Evolutionary conservation across 805 yeast species (phyloP).

Genomic region (Metschnikowia anglica): DNA sequence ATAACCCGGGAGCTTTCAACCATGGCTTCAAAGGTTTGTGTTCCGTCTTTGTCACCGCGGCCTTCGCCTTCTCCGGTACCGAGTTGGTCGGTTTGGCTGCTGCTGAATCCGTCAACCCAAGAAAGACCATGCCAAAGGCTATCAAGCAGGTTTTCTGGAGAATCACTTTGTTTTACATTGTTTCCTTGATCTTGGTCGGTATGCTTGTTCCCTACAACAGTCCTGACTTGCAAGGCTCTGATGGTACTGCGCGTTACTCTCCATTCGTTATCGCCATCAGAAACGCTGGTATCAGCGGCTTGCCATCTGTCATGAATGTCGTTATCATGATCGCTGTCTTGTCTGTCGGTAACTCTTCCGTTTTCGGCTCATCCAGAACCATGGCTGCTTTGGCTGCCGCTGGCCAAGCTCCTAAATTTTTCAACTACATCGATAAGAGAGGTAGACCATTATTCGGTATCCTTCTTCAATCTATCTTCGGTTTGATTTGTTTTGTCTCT

Average conservation of each 20-base stretch:
- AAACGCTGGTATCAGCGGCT: conserved; percentile 58
- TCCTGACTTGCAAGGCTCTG: conserved; percentile 48
- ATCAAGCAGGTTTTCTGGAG: conserved; percentile 67
- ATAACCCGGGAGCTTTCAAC: conserved; percentile 57
- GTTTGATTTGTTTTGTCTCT: conserved; percentile 64
- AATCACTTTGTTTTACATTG: conserved; percentile 56
- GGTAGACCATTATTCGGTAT: conserved; percentile 46
- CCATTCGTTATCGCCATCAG: conserved; percentile 75
- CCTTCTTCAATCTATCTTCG: conserved; percentile 40
- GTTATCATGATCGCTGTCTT: conserved; percentile 70
- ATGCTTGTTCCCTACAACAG: conserved; percentile 52
- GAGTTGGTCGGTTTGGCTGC: conserved; percentile 66
- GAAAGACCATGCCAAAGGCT: conserved; percentile 61
- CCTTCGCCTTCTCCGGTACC: conserved; percentile 66
- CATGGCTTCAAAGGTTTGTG: conserved; percentile 65
- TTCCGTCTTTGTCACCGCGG: conserved; percentile 57
- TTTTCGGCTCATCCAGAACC: conserved; percentile 72
- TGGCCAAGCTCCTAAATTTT: conserved; percentile 60
- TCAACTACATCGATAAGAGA: conserved; percentile 41
- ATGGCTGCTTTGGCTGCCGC: conserved; percentile 67
- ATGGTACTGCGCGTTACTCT: conserved; percentile 54
- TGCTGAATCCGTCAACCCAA: conserved; percentile 62
- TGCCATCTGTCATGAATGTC: conserved; percentile 73
- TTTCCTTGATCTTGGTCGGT: conserved; percentile 43
- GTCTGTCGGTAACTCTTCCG: conserved; percentile 76